phyloP scores from a whole-genome alignment of 192 early-diverging fungal species.

The Coemansia sp. region DNA sequence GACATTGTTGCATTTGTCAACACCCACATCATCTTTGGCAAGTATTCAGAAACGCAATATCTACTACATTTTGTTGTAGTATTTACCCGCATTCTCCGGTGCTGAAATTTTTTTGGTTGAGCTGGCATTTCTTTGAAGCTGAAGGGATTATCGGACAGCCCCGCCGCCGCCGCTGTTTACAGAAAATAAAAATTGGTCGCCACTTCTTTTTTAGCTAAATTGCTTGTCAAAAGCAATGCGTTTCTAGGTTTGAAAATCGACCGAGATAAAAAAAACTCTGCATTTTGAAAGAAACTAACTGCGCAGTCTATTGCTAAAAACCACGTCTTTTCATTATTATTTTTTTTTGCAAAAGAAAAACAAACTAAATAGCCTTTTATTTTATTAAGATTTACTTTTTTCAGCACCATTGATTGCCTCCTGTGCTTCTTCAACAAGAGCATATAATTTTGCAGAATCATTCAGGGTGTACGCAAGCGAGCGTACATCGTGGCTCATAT shows the following conservation, averaged over 20 bases:
- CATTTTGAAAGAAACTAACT: background rate
- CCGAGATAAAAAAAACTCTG: background rate
- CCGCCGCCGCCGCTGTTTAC: background rate
- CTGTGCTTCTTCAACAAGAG: slow-evolving; percentile 49
- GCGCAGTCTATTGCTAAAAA: too few relatives aligned
- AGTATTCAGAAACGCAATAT: background rate
- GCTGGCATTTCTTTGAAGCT: background rate
- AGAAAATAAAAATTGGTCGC: too few relatives aligned
- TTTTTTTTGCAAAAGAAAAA: too few relatives aligned
- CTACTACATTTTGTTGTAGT: background rate
- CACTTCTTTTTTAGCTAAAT: background rate
- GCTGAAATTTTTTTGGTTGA: background rate
- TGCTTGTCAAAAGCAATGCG: background rate
- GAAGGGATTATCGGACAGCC: background rate
- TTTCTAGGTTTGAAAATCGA: background rate
- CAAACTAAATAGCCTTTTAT: background rate
- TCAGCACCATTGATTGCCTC: slow-evolving; percentile 15
- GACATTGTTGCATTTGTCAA: slow-evolving; percentile 3
- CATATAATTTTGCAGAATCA: slow-evolving; percentile 30
- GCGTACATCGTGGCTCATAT: slow-evolving; percentile 54
- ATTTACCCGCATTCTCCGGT: background rate
- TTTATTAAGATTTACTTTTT: background rate
- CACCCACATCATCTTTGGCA: background rate
- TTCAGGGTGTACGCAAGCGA: slow-evolving; percentile 54
- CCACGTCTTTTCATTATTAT: too few relatives aligned